Conservation (phyloP, 352 stramenopile genomes). For the Pythium diclinum region DNA sequence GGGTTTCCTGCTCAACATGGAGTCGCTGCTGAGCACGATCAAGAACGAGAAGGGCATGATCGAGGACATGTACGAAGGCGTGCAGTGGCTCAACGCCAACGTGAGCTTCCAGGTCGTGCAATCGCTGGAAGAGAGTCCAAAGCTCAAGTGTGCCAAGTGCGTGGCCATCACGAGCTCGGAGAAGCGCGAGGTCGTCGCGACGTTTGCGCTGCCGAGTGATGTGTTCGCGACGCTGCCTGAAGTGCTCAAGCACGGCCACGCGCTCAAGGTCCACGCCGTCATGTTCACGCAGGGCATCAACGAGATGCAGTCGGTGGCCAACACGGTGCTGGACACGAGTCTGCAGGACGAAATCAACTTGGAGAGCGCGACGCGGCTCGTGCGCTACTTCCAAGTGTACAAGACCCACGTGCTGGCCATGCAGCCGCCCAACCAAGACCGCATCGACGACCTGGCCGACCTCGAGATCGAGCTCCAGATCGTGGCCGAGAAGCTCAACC, state of each 20-base stretch:
- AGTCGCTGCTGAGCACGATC: constrained; percentile 92
- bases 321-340: constrained; percentile 79
- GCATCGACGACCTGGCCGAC: constrained; percentile 39
- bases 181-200: constrained; percentile 59
- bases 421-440: constrained; percentile 16
- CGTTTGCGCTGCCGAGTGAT: constrained; percentile 59
- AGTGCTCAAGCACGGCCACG: constrained; percentile 60
- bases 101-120: constrained; percentile 81
- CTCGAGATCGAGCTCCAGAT: constrained; percentile 59
- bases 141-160: constrained; percentile 74
- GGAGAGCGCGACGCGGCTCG: constrained; percentile 64
- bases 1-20: constrained; percentile 90
- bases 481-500: constrained; percentile 54
- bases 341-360: constrained; percentile 85
- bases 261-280: constrained; percentile 72
- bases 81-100: constrained; percentile 76
- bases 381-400: constrained; percentile 78
- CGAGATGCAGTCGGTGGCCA: constrained; percentile 91
- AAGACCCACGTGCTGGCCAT: constrained; percentile 45
- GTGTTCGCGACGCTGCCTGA: constrained; percentile 56
- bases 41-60: constrained; percentile 96
- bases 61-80: constrained; percentile 86
- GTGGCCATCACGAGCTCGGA: constrained; percentile 54
- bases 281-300: constrained; percentile 93
- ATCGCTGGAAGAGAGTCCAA: constrained; percentile 43